Percentiles rank a stretch among this genome's conserved stretches.
Evolutionary conservation across 2,329 filamentous ascomycete genomes (phyloP).

Genomic region (Fusarium zealandicum): DNA sequence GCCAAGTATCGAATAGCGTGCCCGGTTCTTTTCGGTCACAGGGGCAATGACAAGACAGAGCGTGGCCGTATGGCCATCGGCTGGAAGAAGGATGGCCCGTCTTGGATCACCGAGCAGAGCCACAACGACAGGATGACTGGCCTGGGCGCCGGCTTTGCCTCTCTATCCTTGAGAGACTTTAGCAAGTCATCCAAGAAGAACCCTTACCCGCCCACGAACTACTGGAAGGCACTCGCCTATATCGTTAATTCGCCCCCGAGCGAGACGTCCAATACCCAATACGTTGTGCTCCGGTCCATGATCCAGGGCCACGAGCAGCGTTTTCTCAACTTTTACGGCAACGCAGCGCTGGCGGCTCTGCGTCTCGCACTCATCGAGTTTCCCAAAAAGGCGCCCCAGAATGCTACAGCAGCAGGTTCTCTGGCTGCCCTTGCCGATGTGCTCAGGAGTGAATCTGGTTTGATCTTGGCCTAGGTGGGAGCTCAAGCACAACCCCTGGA

Average conservation of each 20-base stretch:
- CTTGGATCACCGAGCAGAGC: constrained; percentile 71
- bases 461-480: constrained; percentile 52
- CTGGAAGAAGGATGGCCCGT: constrained; percentile 70
- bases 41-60: constrained; percentile 76
- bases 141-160: constrained; percentile 82
- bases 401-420: constrained; percentile 58
- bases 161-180: constrained; percentile 84
- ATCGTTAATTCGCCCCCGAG: constrained; percentile 77
- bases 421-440: constrained; percentile 62
- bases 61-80: constrained; percentile 73
- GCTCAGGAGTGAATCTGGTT: constrained; percentile 58
- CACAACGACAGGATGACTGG: constrained; percentile 86
- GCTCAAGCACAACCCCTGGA: constrained; percentile 1
- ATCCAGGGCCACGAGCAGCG: constrained; percentile 75
- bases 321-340: constrained; percentile 83
- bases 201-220: constrained; percentile 79
- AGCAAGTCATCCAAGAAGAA: constrained; percentile 71
- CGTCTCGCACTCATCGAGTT: constrained; percentile 77
- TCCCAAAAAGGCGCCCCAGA: constrained; percentile 61
- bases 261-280: constrained; percentile 76
- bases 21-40: constrained; percentile 85
- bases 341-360: constrained; percentile 74
- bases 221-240: constrained; percentile 80
- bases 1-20: constrained; percentile 83
- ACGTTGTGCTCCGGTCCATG: constrained; percentile 73